These are phyloP conservation scores for Tetrapyrgos nigripes DNA, from an alignment of 1,284 basidiomycete genomes.

Conservation along the genomic window DNA sequence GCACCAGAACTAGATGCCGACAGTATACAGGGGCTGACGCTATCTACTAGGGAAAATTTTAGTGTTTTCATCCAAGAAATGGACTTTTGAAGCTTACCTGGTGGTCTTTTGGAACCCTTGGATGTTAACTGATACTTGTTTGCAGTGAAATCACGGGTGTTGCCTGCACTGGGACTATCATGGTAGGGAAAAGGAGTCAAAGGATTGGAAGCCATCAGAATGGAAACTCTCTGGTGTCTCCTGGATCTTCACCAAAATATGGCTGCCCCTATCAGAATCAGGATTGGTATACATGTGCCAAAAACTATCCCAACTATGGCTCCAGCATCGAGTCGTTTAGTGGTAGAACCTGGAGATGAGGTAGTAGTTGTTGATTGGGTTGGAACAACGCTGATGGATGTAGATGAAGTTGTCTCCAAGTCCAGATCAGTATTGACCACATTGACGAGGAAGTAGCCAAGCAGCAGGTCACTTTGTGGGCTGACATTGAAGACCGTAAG, in stretches of 20 bases:
- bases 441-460: not conserved
- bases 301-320: not conserved
- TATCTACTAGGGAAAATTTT: no score
- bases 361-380: not conserved
- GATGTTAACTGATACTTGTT: not conserved
- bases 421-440: not conserved
- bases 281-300: not conserved
- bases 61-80: no score
- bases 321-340: not conserved
- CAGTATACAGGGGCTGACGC: no score
- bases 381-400: not conserved
- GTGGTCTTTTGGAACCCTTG: not conserved
- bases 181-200: no score
- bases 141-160: not conserved
- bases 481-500: not conserved
- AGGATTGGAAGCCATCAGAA: no score
- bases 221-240: not conserved
- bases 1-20: not conserved
- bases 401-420: not conserved
- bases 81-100: no score
- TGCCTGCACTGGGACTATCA: no score
- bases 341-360: not conserved
- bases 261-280: not conserved
- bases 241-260: not conserved
- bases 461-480: not conserved